A percentile compares a stretch with the other conserved stretches of the same genome.
Conservation (phyloP, 2,329 filamentous ascomycete species). For the Pleomassaria siparia region DNA sequence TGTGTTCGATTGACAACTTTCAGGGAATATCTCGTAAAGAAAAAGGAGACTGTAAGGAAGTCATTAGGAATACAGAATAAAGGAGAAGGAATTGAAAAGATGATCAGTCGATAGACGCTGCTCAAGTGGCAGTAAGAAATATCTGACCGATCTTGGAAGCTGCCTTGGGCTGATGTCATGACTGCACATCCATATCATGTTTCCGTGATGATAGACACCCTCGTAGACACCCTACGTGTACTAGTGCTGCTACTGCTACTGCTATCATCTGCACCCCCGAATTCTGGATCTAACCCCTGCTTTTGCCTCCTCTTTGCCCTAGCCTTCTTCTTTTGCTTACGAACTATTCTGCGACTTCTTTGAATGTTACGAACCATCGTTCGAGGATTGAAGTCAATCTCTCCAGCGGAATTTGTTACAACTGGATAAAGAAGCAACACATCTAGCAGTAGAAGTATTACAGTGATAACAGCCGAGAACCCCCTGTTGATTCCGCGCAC, state of each 20-base stretch:
- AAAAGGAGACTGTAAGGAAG: no score
- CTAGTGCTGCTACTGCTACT: neutral
- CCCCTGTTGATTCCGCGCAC: neutral
- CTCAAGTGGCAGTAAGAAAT: no score
- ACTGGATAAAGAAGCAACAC: neutral
- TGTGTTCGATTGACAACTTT: no score
- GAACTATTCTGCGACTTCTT: neutral
- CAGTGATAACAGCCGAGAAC: neutral
- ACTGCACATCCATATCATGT: no score
- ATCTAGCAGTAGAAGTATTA: neutral
- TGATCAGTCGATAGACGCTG: no score
- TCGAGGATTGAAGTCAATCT: no score
- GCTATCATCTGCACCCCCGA: neutral
- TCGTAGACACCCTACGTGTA: no score
- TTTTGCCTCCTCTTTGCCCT: neutral
- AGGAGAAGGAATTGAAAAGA: no score
- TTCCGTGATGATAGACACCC: neutral
- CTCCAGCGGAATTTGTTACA: neutral
- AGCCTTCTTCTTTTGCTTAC: neutral
- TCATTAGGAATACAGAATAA: no score
- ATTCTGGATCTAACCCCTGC: neutral
- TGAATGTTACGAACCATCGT: neutral
- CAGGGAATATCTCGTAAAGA: no score
- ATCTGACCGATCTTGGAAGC: no score
- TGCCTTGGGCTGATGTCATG: no score